Evolutionary conservation across 202 grass and related monocot species (phyloP), one percentile per base, ranked within the genome.

Genomic region (Bolboschoenoplectus hybrid): DNA sequence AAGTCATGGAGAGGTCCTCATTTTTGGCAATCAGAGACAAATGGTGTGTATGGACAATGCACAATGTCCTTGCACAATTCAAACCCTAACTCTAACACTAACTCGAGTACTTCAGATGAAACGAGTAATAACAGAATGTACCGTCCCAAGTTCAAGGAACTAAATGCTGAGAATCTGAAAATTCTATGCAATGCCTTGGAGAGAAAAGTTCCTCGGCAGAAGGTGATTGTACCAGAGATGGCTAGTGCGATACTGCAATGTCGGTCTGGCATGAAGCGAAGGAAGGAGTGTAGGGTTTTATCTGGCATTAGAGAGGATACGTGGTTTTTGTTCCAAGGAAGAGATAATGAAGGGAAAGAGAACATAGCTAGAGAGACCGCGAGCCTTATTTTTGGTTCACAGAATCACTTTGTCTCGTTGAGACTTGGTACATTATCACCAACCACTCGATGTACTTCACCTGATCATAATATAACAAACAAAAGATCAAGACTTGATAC

Each of bases 101-200:
- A 89, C 61, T 88, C 91, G 19, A 92, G 44, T 47, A 83, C 84
- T 79, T 82, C 90, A 0, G 87, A 84, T n/a, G 61, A 82, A 6
- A 34, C 39, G 11, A 51, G 16, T 74, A 83, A 81, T 41, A 81
- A 35, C 20, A 79, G 71, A 56, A 67, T 73, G 32, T 50, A 50
- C 32, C 64, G 20, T 13, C 84, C 91, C 10, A 98, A 87, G 81
- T 95, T 95, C 90, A 93, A 60, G 49, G 97, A 94, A 87, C 90
- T 99, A 34, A 99, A 78, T 1, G 97, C 93, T 0, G 92, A 94
- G 86, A 99, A 97, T 56, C 86, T 96, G 74, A 99, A 97, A 73
- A 80, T 87, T 10, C 55, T 99, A 9, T 97, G 90, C 81, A 68
- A 86, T 11, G 19, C 85, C 5, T 87, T 99, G 9, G 97, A 94